Evolutionary conservation across 176 grass and related monocot genomes (phyloP).

Genomic region (Lolium rigidum): DNA sequence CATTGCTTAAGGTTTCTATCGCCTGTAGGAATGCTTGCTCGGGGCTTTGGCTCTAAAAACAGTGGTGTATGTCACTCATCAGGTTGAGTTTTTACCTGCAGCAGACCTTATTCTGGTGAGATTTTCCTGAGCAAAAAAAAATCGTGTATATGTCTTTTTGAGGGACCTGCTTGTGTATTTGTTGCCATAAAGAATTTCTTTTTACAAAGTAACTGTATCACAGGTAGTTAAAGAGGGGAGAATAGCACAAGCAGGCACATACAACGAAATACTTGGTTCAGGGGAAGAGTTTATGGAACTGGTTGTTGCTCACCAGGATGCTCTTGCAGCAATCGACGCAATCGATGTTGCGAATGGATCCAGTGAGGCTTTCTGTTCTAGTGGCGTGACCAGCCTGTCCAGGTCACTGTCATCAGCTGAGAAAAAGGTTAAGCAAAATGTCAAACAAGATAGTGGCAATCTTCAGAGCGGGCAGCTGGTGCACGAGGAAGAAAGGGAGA

Average conservation of each 20-base stretch:
- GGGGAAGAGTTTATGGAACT: slow-evolving; percentile 64
- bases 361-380: not conserved
- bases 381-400: not conserved
- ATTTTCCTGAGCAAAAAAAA: not conserved
- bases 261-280: slow-evolving; percentile 57
- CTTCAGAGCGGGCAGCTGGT: slow-evolving; percentile 52
- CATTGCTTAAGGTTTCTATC: not conserved
- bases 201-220: not conserved
- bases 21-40: slow-evolving; percentile 69
- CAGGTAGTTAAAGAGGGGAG: slow-evolving; percentile 71
- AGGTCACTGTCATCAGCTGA: not conserved
- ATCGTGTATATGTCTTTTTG: not conserved
- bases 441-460: not conserved
- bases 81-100: slow-evolving; percentile 68
- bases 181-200: not conserved
- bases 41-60: slow-evolving; percentile 63
- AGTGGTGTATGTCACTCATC: slow-evolving; percentile 82
- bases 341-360: not conserved
- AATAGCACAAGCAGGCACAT: slow-evolving; percentile 65
- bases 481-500: slow-evolving; percentile 80
- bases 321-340: slow-evolving; percentile 48
- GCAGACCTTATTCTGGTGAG: slow-evolving; percentile 78
- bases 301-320: slow-evolving; percentile 54
- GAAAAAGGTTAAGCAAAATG: not conserved
- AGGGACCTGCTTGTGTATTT: not conserved